These are phyloP conservation scores for Geotrichum australiense DNA, from an alignment of 1,139 yeast genomes.

Conservation along the genomic window DNA sequence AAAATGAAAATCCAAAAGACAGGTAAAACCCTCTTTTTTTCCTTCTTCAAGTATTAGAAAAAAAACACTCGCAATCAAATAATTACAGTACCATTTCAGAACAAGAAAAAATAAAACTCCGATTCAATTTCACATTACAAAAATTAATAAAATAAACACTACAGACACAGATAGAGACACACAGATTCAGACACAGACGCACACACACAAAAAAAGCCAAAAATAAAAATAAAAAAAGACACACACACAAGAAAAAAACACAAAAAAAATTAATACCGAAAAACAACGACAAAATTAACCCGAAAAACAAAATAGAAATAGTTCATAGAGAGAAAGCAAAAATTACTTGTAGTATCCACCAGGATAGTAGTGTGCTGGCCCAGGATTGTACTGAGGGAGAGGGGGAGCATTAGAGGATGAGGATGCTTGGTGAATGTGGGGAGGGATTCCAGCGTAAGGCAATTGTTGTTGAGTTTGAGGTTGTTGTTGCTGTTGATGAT, in stretches of 20 bases:
- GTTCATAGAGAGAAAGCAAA: not conserved
- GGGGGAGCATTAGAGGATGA: not conserved
- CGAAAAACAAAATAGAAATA: not conserved
- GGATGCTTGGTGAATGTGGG: not conserved
- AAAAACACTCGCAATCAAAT: too few species aligned
- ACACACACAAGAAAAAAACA: not conserved
- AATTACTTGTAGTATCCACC: conserved; percentile 1
- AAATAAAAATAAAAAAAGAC: too few species aligned
- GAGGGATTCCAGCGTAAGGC: not conserved
- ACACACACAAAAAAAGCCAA: too few species aligned
- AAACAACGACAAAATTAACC: not conserved
- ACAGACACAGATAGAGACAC: too few species aligned
- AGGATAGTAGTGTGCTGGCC: not conserved
- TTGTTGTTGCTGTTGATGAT: conserved; percentile 8
- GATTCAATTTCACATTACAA: too few species aligned
- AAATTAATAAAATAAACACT: too few species aligned
- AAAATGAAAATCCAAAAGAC: too few species aligned
- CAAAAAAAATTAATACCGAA: not conserved
- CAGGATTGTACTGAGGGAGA: not conserved
- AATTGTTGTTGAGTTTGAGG: not conserved
- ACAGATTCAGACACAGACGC: too few species aligned
- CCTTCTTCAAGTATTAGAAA: too few species aligned
- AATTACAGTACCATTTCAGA: too few species aligned
- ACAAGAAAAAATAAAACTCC: too few species aligned
- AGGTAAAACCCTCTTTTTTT: too few species aligned